Evolutionary conservation across 1,139 yeast genomes (phyloP), one percentile per base, ranked within the genome.

Genomic region (Candida anutae): DNA sequence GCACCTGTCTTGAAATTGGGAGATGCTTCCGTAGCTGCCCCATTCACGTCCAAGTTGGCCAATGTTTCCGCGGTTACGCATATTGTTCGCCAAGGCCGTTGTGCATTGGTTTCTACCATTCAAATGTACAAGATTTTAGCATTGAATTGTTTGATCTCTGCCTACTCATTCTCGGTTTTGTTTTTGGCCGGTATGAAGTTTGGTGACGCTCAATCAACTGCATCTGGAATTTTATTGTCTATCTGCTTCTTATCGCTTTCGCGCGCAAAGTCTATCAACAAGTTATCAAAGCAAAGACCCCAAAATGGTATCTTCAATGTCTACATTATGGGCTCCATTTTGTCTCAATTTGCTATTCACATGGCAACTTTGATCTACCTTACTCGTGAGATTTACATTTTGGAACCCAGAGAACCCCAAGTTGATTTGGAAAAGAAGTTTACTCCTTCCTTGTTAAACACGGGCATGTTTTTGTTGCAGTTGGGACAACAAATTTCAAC

Each of bases 21-120:
- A 46, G 99, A 90, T 62, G 99, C 99, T 6, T 88, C 97, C 16
- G 95, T 93, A 46, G 99, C 99, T 32, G 99, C 99, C 22, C 99
- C 99, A 25, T 87, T 90, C 53, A 90, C 99, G 13, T 88, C 97
- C 16, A 90, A 90, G 53, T 73, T 90, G 42, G 76, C 95, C 21
- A 83, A 82, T 51, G 98, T 93, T 27, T 74, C 90, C 32, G 81
- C 98, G 31, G 96, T 93, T 33, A 83, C 95, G 30, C 80, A 87
- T 49, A 84, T 90, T 41, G 74, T 90, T 44, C 88, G 99, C 60
- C 97, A 93, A 69, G 99, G 99, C 43, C 87, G 99, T 62, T 85
- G 95, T 67, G 95, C 99, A 8, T 69, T 90, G 45, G 96, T 93
- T 32, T 87, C 96, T 11, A 90, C 98, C 13, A 88, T 90, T 49